phyloP scores from a whole-genome alignment of 2,329 filamentous ascomycete genomes.

The Fusarium succisae region DNA sequence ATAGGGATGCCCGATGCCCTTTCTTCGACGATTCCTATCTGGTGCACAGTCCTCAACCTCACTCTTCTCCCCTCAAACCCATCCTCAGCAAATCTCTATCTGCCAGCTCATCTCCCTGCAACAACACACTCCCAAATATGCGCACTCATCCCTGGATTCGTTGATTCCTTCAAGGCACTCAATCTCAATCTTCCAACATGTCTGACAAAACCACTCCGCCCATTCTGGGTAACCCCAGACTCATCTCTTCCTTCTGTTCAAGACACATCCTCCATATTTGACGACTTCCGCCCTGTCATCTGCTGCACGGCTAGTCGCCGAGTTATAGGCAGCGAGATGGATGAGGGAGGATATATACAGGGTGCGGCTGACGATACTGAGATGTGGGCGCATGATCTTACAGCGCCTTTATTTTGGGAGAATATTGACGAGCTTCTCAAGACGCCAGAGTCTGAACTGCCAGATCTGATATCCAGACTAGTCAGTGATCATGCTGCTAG shows the following conservation, averaged over 20 bases:
- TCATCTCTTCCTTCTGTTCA: slow-evolving; percentile 57
- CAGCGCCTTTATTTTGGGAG: slow-evolving; percentile 81
- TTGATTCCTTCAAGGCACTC: slow-evolving; percentile 62
- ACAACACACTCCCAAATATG: slow-evolving; percentile 81
- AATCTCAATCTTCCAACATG: slow-evolving; percentile 64
- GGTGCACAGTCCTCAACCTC: slow-evolving; percentile 87
- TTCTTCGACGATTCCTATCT: slow-evolving; percentile 92
- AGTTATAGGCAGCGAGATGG: slow-evolving; percentile 71
- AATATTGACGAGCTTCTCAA: slow-evolving; percentile 69
- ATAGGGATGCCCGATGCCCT: slow-evolving; percentile 91
- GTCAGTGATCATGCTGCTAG: slow-evolving; percentile 46
- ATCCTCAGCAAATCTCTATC: slow-evolving; percentile 65
- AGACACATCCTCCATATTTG: slow-evolving; percentile 52
- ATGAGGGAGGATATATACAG: slow-evolving; percentile 81
- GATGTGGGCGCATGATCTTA: slow-evolving; percentile 87
- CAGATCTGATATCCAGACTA: slow-evolving; percentile 58
- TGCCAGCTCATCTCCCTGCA: slow-evolving; percentile 77
- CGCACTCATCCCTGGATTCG: slow-evolving; percentile 64
- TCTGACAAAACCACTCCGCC: slow-evolving; percentile 76
- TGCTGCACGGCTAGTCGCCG: slow-evolving; percentile 86
- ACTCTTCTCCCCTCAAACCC: slow-evolving; percentile 73
- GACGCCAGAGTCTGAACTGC: slow-evolving; percentile 71
- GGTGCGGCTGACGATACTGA: slow-evolving; percentile 95
- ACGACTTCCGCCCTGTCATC: slow-evolving; percentile 75
- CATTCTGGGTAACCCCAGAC: slow-evolving; percentile 82